phyloP scores from a whole-genome alignment of 352 stramenopile genomes.

The Phytopythium oedochilum region DNA sequence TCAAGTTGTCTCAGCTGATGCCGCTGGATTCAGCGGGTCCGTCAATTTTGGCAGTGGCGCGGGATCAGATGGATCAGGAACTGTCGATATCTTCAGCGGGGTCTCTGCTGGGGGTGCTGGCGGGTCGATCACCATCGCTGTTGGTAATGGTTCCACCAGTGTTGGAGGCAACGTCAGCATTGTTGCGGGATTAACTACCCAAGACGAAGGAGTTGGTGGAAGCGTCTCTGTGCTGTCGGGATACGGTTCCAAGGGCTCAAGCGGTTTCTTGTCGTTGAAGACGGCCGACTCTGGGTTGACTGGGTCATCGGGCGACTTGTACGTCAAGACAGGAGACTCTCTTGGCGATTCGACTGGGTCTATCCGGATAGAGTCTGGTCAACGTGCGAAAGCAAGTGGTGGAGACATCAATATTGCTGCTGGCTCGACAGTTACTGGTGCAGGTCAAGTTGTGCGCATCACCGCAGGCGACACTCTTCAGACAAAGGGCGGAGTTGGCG shows the following conservation, averaged over 20 bases:
- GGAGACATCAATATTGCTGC: constrained; percentile 32
- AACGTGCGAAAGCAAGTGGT: constrained; percentile 24
- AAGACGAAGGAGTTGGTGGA: constrained; percentile 26
- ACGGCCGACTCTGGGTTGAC: constrained; percentile 30
- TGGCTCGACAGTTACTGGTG: constrained; percentile 27
- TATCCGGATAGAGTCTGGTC: constrained; percentile 45
- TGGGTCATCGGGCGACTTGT: constrained; percentile 32
- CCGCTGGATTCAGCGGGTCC: constrained; percentile 25
- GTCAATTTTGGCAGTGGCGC: constrained; percentile 27
- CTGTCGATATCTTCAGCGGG: constrained; percentile 38
- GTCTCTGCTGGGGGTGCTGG: constrained; percentile 25
- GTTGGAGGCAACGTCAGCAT: constrained; percentile 39
- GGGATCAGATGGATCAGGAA: constrained; percentile 33
- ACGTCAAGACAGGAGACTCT: constrained; percentile 36
- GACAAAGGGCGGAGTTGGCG: constrained; percentile 27
- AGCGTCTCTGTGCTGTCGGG: constrained; percentile 38
- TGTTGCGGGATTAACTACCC: constrained; percentile 29
- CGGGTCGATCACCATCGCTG: constrained; percentile 38
- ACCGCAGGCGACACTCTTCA: constrained; percentile 34
- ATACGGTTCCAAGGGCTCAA: constrained; percentile 30
- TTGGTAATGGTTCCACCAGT: constrained; percentile 28
- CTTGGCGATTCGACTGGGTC: constrained; percentile 24
- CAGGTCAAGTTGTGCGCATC: constrained; percentile 32
- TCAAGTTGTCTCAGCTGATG: constrained; percentile 27
- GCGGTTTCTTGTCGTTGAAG: constrained; percentile 32